Evolutionary conservation across 768 basidiomycete species (phyloP), one percentile per base, ranked within the genome.

Genomic region (Trametes elegans): DNA sequence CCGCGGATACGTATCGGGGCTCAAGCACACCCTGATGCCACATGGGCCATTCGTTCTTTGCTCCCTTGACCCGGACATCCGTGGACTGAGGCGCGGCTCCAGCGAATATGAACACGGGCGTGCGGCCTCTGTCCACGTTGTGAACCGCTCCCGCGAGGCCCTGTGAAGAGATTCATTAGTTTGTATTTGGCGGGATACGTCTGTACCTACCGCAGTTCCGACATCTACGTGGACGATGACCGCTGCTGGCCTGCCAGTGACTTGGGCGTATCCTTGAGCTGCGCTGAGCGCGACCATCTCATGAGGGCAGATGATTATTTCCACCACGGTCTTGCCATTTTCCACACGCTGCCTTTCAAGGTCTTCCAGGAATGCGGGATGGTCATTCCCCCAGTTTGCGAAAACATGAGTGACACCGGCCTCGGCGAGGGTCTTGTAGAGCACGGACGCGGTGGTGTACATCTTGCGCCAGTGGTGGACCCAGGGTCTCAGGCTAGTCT

Each of bases 301-400:
- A 49, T 88, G 87, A 0, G 87, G 87, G 54, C 82, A 85, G 3
- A 81, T 88, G 18, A 89, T 71, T 48, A 90, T 77, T 54, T 74
- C 66, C n/a, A 79, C 74, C 5, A 67, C 50, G 3, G 79, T 78
- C 13, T 67, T 58, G 11, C 66, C 68, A 3, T 74, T 73, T 44
- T 70, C 67, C 6, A 68, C 64, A 3, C 82, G 75, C 58, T 86
- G 82, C 23, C 82, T 73, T 51, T 80, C 78, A 7, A 89, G 74
- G 31, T 88, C 87, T 60, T 88, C 87, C 26, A 88, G 74, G n/a
- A 90, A 67, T 0, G 81, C 85, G 0, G 87, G 86, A 60, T 89
- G 87, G 61, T 90, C 87, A 0, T 84, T 86, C 0, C 87, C 87
- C 83, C 87, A 88, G 70, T 88, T 88, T 11, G 82, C 85, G 62